Percentiles rank a stretch among this genome's conserved stretches.
Conservation (phyloP, 1,284 basidiomycete species). For the Spongispora temasekensis region DNA sequence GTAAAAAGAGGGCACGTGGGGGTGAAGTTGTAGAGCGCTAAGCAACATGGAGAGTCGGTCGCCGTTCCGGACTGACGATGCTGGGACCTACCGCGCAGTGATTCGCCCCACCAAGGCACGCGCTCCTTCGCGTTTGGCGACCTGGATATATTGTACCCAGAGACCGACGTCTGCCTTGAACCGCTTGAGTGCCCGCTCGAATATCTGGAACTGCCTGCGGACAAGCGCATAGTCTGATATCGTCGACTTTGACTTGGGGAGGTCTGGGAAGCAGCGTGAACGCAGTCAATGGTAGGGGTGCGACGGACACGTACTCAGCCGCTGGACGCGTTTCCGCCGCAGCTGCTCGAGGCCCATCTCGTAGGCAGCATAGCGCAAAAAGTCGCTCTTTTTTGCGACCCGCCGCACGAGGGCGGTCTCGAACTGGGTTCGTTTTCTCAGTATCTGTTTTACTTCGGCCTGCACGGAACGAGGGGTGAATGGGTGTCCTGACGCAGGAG, state of each 20-base stretch:
- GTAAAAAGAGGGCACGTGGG: slow-evolving; percentile 78
- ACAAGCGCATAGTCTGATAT: slow-evolving; percentile 84
- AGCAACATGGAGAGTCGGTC: slow-evolving; percentile 6
- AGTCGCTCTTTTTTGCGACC: slow-evolving; percentile 86
- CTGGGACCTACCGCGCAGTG: slow-evolving; percentile 61
- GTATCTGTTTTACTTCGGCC: slow-evolving; percentile 79
- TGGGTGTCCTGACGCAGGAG: background rate
- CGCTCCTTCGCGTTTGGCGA: slow-evolving; percentile 82
- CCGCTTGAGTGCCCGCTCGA: slow-evolving; percentile 86
- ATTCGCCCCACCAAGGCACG: slow-evolving; percentile 78
- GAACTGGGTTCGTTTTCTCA: slow-evolving; percentile 82
- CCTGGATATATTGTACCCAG: slow-evolving; percentile 88
- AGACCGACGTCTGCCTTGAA: slow-evolving; percentile 87
- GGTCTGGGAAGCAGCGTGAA: slow-evolving; percentile 39
- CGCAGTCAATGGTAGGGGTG: background rate
- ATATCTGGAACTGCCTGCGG: slow-evolving; percentile 84
- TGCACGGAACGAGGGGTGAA: slow-evolving; percentile 9
- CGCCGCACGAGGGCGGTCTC: slow-evolving; percentile 85
- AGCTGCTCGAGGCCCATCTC: slow-evolving; percentile 89
- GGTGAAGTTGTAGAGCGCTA: slow-evolving; percentile 87
- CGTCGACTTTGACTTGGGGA: slow-evolving; percentile 55
- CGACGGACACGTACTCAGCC: slow-evolving; percentile 61
- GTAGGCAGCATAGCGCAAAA: slow-evolving; percentile 88
- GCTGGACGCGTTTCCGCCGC: slow-evolving; percentile 70
- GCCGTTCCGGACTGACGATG: background rate